phyloP scores from a whole-genome alignment of 768 basidiomycete species.

The Lenzites betulinus region DNA sequence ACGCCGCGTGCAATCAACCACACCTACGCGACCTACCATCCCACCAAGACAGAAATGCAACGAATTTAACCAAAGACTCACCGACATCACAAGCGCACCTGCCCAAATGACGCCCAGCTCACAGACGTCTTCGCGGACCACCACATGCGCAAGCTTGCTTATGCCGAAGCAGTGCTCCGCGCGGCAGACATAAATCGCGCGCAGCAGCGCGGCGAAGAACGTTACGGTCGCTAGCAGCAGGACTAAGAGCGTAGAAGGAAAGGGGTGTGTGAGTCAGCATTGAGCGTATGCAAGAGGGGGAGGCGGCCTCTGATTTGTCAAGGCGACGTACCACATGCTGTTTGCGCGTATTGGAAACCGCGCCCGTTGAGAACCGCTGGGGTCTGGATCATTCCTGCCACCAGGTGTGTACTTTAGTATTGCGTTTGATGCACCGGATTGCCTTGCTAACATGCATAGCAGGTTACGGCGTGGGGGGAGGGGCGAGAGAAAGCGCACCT shows the following conservation, averaged over 20 bases:
- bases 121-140: neutral
- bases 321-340: neutral
- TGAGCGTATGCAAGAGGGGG: no score
- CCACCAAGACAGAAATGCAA: no score
- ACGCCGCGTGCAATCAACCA: no score
- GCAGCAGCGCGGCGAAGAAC: neutral
- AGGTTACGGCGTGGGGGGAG: no score
- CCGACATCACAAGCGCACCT: neutral
- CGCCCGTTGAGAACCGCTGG: neutral
- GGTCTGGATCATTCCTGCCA: neutral
- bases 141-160: neutral
- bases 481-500: neutral
- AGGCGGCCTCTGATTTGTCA: no score
- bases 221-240: neutral
- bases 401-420: no score
- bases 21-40: no score
- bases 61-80: neutral
- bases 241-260: neutral
- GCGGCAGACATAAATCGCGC: neutral
- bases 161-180: neutral
- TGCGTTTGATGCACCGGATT: no score
- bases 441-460: no score
- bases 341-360: neutral
- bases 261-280: no score
- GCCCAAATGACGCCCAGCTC: neutral